Conservation (phyloP, 108 stramenopile genomes). For the Cyclotella choctawhatcheeana region DNA sequence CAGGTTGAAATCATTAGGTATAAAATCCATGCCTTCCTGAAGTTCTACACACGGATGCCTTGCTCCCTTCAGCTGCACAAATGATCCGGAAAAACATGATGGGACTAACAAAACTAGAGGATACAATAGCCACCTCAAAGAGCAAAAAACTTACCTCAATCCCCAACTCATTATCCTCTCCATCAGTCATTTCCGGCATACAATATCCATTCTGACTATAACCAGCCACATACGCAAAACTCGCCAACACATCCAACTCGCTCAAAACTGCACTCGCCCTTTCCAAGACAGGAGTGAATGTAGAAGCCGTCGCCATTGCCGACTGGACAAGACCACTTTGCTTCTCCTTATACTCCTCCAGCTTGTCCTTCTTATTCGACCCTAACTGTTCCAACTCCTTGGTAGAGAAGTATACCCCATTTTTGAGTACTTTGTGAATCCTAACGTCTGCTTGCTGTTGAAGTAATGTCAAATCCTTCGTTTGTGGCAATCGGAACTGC, state of each 20-base stretch:
- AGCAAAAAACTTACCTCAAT: constrained; percentile 61
- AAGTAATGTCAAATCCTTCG: constrained; percentile 77
- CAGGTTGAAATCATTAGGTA: constrained; percentile 93
- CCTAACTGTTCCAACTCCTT: constrained; percentile 68
- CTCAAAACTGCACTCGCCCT: constrained; percentile 60
- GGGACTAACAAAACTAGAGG: neutral
- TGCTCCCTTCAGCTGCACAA: constrained; percentile 63
- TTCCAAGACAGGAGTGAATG: constrained; percentile 89
- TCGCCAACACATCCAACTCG: constrained; percentile 85
- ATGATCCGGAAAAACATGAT: neutral
- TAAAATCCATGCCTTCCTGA: constrained; percentile 90
- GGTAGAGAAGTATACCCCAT: constrained; percentile 96
- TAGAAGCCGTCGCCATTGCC: constrained; percentile 82
- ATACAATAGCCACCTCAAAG: neutral
- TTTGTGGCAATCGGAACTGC: constrained; percentile 83
- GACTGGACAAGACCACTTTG: constrained; percentile 76
- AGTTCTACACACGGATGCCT: constrained; percentile 98
- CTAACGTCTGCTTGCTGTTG: constrained; percentile 49
- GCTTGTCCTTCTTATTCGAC: constrained; percentile 61
- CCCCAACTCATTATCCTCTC: constrained; percentile 78
- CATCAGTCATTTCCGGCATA: constrained; percentile 88
- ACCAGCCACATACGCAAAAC: constrained; percentile 90
- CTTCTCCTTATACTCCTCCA: constrained; percentile 75
- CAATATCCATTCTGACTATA: constrained; percentile 83
- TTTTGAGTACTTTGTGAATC: constrained; percentile 86